These are phyloP conservation scores for Sanghuangporus sanghuang DNA, from an alignment of 1,284 basidiomycete genomes.

Conservation along the genomic window DNA sequence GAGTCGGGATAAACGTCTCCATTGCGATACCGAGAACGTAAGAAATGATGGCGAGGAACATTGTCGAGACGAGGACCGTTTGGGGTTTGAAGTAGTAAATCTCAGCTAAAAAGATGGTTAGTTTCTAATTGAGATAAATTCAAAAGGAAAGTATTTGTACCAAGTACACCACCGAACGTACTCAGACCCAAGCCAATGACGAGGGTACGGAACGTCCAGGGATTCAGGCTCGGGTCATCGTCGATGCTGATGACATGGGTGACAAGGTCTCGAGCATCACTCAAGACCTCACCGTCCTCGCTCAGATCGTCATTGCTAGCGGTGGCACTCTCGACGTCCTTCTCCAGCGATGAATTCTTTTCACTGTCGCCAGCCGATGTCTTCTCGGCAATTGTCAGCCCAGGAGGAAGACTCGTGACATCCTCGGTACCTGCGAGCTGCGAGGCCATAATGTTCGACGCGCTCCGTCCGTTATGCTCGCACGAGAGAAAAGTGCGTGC, in stretches of 20 bases:
- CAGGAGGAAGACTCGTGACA: neutral
- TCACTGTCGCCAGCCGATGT: neutral
- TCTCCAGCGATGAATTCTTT: neutral
- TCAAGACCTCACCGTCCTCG: conserved; percentile 31
- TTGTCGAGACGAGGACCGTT: conserved; percentile 23
- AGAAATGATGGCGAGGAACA: conserved; percentile 25
- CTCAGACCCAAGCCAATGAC: conserved; percentile 29
- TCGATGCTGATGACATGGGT: conserved; percentile 46
- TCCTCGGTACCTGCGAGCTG: neutral
- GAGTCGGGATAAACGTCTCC: conserved; percentile 24
- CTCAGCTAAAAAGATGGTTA: conserved; percentile 14
- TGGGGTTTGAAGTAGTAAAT: conserved; percentile 27
- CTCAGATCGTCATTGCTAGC: neutral
- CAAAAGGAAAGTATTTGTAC: conserved; percentile 15
- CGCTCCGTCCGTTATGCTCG: no score
- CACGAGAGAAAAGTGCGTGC: no score
- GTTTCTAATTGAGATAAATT: neutral
- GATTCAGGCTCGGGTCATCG: conserved; percentile 37
- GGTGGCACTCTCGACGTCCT: conserved; percentile 4
- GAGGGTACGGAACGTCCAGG: conserved; percentile 29
- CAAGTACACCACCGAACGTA: conserved; percentile 26
- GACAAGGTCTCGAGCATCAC: conserved; percentile 33
- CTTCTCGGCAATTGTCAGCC: neutral
- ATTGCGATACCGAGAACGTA: conserved; percentile 25
- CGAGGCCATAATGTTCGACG: neutral